phyloP scores from a whole-genome alignment of 805 yeast genomes.

The Candida nemodendra region DNA sequence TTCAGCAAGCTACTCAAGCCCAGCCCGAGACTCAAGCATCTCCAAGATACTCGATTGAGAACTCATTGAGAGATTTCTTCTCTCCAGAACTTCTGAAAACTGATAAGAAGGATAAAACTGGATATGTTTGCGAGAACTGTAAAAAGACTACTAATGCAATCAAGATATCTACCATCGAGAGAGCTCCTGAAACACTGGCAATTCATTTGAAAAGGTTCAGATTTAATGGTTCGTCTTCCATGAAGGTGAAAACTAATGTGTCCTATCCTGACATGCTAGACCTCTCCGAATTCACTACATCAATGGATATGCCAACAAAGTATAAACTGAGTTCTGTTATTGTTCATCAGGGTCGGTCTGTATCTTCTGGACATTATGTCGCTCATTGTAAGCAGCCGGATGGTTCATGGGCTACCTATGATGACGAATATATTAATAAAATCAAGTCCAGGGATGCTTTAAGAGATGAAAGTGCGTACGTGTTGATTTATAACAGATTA shows the following conservation, averaged over 20 bases:
- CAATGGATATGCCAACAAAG: conserved; percentile 43
- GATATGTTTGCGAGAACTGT: conserved; percentile 89
- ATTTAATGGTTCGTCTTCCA: conserved; percentile 71
- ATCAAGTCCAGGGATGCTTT: conserved; percentile 72
- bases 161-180: conserved; percentile 68
- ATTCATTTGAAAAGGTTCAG: conserved; percentile 90
- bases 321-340: conserved; percentile 82
- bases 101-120: conserved; percentile 66
- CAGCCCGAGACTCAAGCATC: conserved; percentile 4
- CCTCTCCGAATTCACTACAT: conserved; percentile 58
- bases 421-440: conserved; percentile 82
- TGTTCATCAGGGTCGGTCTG: conserved; percentile 92
- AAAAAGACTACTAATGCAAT: conserved; percentile 71
- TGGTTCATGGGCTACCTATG: conserved; percentile 90
- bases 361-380: conserved; percentile 89
- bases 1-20: conserved; percentile 5
- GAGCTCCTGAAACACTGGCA: conserved; percentile 85
- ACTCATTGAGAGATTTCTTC: conserved; percentile 78
- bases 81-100: conserved; percentile 73
- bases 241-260: conserved; percentile 86
- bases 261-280: conserved; percentile 77
- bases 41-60: conserved; percentile 61
- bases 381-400: conserved; percentile 91
- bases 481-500: conserved; percentile 76
- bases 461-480: conserved; percentile 86